phyloP scores from a whole-genome alignment of 169 alveolate genomes.

The Plasmodium berghei region DNA sequence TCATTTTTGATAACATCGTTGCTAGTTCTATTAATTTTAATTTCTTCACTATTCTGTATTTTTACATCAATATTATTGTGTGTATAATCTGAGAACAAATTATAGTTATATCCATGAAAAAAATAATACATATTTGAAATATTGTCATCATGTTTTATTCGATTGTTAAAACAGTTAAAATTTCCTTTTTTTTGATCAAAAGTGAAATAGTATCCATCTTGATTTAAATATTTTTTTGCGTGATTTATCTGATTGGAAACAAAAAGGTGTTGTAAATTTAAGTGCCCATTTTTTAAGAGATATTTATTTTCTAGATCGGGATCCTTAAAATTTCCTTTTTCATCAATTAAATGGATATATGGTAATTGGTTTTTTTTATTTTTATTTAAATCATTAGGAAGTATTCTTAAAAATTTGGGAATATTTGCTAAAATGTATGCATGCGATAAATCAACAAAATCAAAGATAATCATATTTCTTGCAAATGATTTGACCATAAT shows the following conservation, averaged over 20 bases:
- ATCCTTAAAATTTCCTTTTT: slow-evolving; percentile 36
- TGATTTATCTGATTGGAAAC: slow-evolving; percentile 24
- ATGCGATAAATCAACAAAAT: slow-evolving; percentile 70
- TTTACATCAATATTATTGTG: background rate
- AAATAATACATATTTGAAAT: slow-evolving; percentile 19
- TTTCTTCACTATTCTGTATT: background rate
- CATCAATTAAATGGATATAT: slow-evolving; percentile 43
- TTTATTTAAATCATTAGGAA: slow-evolving; percentile 56
- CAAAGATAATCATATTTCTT: slow-evolving; percentile 70
- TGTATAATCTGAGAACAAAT: background rate
- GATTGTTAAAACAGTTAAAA: slow-evolving; percentile 36
- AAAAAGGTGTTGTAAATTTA: slow-evolving; percentile 51
- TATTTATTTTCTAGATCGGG: slow-evolving; percentile 21
- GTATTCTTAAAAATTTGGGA: slow-evolving; percentile 58
- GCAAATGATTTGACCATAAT: slow-evolving; percentile 67
- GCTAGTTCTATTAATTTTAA: background rate
- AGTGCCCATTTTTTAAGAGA: slow-evolving; percentile 54
- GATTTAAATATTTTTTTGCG: background rate
- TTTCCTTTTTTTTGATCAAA: slow-evolving; percentile 9
- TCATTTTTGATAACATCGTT: background rate
- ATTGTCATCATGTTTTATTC: slow-evolving; percentile 1
- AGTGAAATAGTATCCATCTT: slow-evolving; percentile 29
- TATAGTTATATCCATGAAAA: slow-evolving; percentile 14
- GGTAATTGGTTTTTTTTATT: slow-evolving; percentile 41
- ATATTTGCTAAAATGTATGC: slow-evolving; percentile 62